Percentiles rank a stretch among this genome's conserved stretches.
Conservation (phyloP, 2,329 filamentous ascomycete genomes). For the Exophiala spinifera region DNA sequence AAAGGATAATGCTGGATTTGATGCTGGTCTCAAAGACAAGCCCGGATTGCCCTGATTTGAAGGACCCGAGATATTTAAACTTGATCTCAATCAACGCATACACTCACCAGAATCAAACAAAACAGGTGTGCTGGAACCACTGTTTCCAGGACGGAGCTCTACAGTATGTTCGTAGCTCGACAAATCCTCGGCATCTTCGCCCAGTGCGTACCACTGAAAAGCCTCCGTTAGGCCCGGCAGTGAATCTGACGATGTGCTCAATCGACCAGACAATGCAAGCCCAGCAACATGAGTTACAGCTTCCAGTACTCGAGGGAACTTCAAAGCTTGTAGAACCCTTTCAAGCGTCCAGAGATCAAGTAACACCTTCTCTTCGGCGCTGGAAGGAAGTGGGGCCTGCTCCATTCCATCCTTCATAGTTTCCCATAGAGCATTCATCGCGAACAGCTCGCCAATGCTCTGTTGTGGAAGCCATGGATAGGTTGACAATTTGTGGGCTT, state of each 20-base stretch:
- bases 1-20: too few species aligned
- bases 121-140: conserved; percentile 14
- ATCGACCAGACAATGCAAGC: conserved; percentile 61
- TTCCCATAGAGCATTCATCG: conserved; percentile 54
- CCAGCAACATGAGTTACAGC: conserved; percentile 65
- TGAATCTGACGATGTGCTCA: conserved; percentile 56
- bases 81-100: not conserved
- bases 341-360: conserved; percentile 82
- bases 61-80: not conserved
- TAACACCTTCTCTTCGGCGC: conserved; percentile 52
- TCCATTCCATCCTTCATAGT: conserved; percentile 55
- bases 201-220: conserved; percentile 83
- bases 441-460: conserved; percentile 72
- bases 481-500: conserved; percentile 69
- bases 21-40: not conserved
- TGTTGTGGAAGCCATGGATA: conserved; percentile 78
- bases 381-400: not conserved
- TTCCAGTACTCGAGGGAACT: conserved; percentile 66
- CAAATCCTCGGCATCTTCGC: conserved; percentile 66
- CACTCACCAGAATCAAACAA: conserved; percentile 20
- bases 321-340: conserved; percentile 65
- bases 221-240: conserved; percentile 86
- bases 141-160: conserved; percentile 3
- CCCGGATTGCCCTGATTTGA: not conserved
- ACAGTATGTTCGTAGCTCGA: conserved; percentile 62